These are phyloP conservation scores for Terana coerulea DNA, from an alignment of 768 basidiomycete genomes.

Conservation along the genomic window DNA sequence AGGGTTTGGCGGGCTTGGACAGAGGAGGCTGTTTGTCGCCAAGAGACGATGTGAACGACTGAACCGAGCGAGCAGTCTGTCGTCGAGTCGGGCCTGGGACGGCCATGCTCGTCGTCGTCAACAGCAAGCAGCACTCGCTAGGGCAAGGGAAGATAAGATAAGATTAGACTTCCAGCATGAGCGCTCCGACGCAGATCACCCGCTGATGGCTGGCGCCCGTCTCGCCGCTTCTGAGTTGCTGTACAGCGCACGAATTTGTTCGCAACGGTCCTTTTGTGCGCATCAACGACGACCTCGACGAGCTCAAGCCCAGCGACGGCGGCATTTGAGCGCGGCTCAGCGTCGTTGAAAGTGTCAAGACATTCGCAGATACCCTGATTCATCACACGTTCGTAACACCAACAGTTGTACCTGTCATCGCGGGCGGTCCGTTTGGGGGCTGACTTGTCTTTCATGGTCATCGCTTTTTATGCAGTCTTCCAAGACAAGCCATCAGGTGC, in stretches of 20 bases:
- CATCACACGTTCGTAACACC: background rate
- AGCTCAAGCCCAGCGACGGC: no score
- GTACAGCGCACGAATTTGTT: background rate
- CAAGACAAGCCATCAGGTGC: background rate
- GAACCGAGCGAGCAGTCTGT: slow-evolving; percentile 22
- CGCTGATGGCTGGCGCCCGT: background rate
- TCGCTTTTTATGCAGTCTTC: background rate
- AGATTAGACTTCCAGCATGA: background rate
- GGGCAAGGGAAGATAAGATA: background rate
- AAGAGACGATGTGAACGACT: slow-evolving; percentile 22
- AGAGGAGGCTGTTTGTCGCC: slow-evolving; percentile 17
- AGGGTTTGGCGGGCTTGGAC: slow-evolving; percentile 13
- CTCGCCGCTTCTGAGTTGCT: background rate
- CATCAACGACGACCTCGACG: no score
- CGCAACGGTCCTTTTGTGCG: no score
- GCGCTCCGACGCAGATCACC: background rate
- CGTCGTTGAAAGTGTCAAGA: no score
- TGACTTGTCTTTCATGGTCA: slow-evolving; percentile 2
- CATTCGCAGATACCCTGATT: no score
- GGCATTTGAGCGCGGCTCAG: no score
- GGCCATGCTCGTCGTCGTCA: slow-evolving; percentile 19
- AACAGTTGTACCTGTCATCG: background rate
- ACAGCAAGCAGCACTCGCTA: slow-evolving; percentile 11
- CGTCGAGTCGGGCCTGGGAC: slow-evolving; percentile 14
- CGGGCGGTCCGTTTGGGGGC: background rate